Evolutionary conservation across 352 stramenopile genomes (phyloP).

Genomic region (Blastocystis sp.): DNA sequence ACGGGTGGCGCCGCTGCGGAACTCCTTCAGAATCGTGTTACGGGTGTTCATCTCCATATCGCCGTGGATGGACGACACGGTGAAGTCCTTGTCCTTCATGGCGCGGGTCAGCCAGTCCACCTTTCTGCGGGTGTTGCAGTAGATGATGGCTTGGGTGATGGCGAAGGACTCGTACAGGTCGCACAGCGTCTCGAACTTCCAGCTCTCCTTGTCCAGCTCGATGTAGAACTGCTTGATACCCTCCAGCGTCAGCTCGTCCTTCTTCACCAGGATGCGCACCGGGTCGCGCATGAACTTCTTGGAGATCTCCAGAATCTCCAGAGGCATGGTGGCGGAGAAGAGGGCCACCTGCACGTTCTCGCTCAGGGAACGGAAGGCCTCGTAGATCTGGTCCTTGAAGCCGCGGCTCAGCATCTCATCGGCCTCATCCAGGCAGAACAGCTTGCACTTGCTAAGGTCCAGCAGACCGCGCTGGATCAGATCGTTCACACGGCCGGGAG

Average conservation of each 20-base stretch:
- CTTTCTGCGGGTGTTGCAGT: conserved; percentile 98
- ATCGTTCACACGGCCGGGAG: conserved; percentile 94
- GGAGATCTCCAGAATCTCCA: conserved; percentile 97
- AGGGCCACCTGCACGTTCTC: conserved; percentile 88
- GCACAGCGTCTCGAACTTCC: conserved; percentile 98
- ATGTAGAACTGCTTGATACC: conserved; percentile 99
- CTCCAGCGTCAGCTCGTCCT: conserved; percentile 97
- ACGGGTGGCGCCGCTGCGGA: conserved; percentile 94
- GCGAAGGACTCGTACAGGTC: conserved; percentile 99
- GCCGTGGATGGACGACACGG: conserved; percentile 98
- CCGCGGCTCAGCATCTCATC: conserved; percentile 98
- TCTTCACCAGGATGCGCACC: conserved; percentile 98
- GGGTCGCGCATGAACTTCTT: conserved; percentile 96
- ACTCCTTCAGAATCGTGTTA: conserved; percentile 99
- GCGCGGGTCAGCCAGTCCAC: conserved; percentile 98
- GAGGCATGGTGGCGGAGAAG: conserved; percentile 97
- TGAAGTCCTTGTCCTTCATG: conserved; percentile 98
- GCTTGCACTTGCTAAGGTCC: conserved; percentile 87
- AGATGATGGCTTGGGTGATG: conserved; percentile 99
- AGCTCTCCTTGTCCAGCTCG: conserved; percentile 94
- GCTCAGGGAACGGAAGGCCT: conserved; percentile 97
- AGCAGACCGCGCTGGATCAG: conserved; percentile 96
- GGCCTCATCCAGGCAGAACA: conserved; percentile 97
- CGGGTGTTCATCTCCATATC: conserved; percentile 98
- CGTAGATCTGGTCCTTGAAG: conserved; percentile 99